Evolutionary conservation across 495 filamentous ascomycete genomes (phyloP), one percentile per base, ranked within the genome.

Genomic region (Aspergillus biplanus): DNA sequence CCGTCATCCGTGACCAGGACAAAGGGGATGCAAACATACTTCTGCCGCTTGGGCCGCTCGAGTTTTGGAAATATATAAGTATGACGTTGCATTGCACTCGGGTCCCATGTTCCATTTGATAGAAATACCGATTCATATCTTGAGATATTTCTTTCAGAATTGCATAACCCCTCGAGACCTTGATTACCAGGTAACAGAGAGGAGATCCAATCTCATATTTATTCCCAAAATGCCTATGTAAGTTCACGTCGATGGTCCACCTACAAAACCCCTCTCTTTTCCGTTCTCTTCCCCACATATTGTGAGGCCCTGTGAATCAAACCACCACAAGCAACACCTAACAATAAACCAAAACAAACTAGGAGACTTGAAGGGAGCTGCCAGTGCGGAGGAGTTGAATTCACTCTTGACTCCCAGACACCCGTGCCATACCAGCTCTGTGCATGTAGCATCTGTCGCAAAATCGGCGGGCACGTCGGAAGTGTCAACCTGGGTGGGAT

Each of bases 351-450:
- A n/a, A 35, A 61, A 42, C 33, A 35, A 1, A 48, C 53, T 63
- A 83, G 80, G 75, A 76, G 73, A 65, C 78, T 84, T n/a, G 71
- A 81, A 58, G 83, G 83, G 64, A 82, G 78, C 67, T 85, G 82
- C 70, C 83, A 85, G 67, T 84, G 83, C 62, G 82, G 83, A 53
- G 69, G 73, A 50, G 71, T 86, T 39, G 73, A 82, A 73, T 86
- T 86, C 67, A 75, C 72, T 9, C 71, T 85, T 31, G 65, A 82
- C 46, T 85, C 82, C 0, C 71, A 77, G 27, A 84, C 84, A 0
- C 83, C 83, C 5, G 81, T 85, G 0, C 84, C 83, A 3, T 86
- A 83, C 61, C 82, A 86, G 65, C 76, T 84, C 52, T 86, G 83
- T 60, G 80, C 81, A 16, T 85, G 82, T 65, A 80, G 80, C 58